Base-by-base conservation (phyloP, 352 stramenopile species). In the Pythium periplocum region DNA sequence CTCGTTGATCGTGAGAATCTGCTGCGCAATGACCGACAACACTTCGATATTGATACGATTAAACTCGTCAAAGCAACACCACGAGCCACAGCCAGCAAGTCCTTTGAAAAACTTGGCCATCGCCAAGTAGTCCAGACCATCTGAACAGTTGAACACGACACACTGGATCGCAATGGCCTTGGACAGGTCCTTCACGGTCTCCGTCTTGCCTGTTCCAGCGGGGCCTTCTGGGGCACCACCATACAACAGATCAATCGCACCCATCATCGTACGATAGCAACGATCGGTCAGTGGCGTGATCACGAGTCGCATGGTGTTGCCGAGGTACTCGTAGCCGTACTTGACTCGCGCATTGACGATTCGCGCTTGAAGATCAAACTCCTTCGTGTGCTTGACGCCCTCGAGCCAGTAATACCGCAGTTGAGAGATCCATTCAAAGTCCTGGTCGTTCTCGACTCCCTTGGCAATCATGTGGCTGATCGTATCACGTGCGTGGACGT, bases 401-500 rank as follows among this genome's bases (percentile, higher is more conserved):
- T 91, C 77, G 8, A 83, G 66, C 90, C 90, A 98, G 51, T 97
- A 97, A 56, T 97, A 98, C n/a, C 91, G 82, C 36, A 98, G 59
- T 59, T 98, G 89, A 1, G 83, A 91, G 46, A 96, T 90, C 91
- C 91, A 98, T 56, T 97, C 87, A 69, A 98, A 98, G 54, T 98
- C 92, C 34, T 86, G 74, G 30, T 94, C 81, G 30, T 79, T 90
- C 51, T 93, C 78, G 4, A 96, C 87, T 33, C 80, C 77, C 11
- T 90, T 90, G n/a, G 86, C 72, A 26, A 96, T 88, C 87, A 98
- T 96, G 52, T 96, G 85, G 0, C 75, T 77, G 40, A 98, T 92
- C 6, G 93, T 97, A 45, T 98, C 93, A 7, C 90, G 73, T 1
- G 87, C 86, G 55, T 97, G 92, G 10, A 97, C 88, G 48, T 98